phyloP scores from a whole-genome alignment of 2,329 filamentous ascomycete genomes.

The Aspergillus phoenicis region DNA sequence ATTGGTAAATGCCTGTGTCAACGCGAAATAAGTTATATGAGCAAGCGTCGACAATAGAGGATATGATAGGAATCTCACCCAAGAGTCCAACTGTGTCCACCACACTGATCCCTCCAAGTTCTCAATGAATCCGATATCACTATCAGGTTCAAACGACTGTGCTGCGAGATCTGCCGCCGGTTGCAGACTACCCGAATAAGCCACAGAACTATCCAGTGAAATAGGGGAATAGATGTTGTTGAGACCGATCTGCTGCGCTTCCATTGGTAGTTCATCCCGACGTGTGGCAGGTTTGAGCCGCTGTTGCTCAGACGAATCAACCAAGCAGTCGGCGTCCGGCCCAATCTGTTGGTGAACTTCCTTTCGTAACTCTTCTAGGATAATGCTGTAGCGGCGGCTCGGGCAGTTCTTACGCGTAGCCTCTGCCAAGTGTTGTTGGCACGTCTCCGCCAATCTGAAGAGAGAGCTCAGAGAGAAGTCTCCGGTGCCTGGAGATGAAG shows the following conservation, averaged over 20 bases:
- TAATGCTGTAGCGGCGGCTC: conserved; percentile 52
- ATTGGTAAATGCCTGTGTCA: conserved; percentile 36
- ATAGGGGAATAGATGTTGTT: conserved; percentile 8
- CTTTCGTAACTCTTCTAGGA: conserved; percentile 49
- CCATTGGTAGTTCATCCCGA: neutral
- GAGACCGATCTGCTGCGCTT: conserved; percentile 9
- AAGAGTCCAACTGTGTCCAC: conserved; percentile 44
- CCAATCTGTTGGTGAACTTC: conserved; percentile 45
- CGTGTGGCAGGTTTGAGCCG: neutral
- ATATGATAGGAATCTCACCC: conserved; percentile 29
- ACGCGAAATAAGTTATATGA: neutral
- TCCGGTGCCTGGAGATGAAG: conserved; percentile 21
- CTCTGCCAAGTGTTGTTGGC: conserved; percentile 49
- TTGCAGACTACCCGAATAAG: conserved; percentile 25
- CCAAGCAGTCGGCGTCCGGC: conserved; percentile 10
- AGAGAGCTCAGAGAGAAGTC: conserved; percentile 33
- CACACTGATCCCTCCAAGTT: conserved; percentile 41
- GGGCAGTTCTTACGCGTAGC: conserved; percentile 52
- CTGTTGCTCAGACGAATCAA: neutral
- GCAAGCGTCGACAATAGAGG: neutral
- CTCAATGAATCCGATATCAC: conserved; percentile 35
- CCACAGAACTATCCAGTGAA: conserved; percentile 18
- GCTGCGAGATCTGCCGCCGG: conserved; percentile 20
- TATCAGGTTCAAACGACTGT: conserved; percentile 23
- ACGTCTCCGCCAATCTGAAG: conserved; percentile 48